A percentile compares a stretch with the other conserved stretches of the same genome.
These are phyloP conservation scores for Dendrobium chrysotoxum DNA, from an alignment of 106 monocot species.

Conservation along the genomic window DNA sequence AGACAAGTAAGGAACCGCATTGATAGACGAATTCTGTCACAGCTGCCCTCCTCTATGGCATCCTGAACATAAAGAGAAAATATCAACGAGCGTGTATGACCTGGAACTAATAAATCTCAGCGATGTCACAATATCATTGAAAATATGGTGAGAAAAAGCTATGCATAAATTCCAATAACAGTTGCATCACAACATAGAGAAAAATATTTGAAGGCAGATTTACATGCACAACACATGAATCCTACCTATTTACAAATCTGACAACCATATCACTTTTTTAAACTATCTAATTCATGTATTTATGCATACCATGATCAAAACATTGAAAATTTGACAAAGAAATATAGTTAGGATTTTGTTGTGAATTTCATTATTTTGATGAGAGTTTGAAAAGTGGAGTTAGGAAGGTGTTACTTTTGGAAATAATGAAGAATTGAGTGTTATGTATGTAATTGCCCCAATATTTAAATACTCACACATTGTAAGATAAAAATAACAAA, in stretches of 20 bases:
- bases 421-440: no score
- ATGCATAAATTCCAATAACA: not conserved
- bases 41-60: slow-evolving; percentile 47
- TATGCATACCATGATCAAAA: no score
- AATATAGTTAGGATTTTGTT: no score
- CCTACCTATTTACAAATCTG: no score
- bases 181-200: not conserved
- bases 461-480: not conserved
- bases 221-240: no score
- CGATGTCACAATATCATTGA: not conserved
- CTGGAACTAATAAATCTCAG: not conserved
- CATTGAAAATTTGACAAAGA: no score
- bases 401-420: no score
- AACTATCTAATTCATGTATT: no score
- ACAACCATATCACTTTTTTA: no score
- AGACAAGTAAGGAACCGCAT: slow-evolving; percentile 59
- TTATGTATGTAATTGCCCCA: not conserved
- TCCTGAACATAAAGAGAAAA: slow-evolving; percentile 42
- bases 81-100: not conserved
- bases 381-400: no score
- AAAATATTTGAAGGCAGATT: no score
- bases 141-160: not conserved
- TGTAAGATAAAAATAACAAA: not conserved
- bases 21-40: slow-evolving; percentile 63
- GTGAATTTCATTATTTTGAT: no score